Evolutionary conservation across 164 flowering plant genomes (phyloP).

Genomic region (Brasenia schreberi): DNA sequence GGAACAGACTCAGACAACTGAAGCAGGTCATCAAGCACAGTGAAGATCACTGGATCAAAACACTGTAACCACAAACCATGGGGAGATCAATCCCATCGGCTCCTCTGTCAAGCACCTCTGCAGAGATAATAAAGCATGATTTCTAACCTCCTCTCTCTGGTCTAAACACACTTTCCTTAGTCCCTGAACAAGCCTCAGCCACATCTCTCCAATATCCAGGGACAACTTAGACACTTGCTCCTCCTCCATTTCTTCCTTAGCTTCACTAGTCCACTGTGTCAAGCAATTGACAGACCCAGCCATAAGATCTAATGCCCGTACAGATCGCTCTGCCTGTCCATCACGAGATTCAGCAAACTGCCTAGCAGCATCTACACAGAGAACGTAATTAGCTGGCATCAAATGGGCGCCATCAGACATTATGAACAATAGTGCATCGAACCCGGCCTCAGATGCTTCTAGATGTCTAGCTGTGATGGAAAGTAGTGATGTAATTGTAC

Average conservation of each 20-base stretch:
- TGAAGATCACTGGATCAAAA: slow-evolving; percentile 24
- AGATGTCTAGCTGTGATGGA: slow-evolving; percentile 34
- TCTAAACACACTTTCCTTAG: slow-evolving; percentile 26
- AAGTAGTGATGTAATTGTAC: slow-evolving; percentile 23
- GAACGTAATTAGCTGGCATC: slow-evolving; percentile 18
- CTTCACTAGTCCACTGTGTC: slow-evolving; percentile 16
- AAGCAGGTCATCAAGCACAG: slow-evolving; percentile 28
- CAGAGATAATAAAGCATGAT: slow-evolving; percentile 18
- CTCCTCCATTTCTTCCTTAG: slow-evolving; percentile 21
- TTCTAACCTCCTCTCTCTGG: slow-evolving; percentile 30
- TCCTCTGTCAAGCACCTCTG: slow-evolving; percentile 26
- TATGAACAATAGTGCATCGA: slow-evolving; percentile 23
- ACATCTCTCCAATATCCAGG: slow-evolving; percentile 28
- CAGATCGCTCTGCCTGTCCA: slow-evolving; percentile 20
- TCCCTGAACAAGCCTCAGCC: slow-evolving; percentile 26
- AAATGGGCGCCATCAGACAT: slow-evolving; percentile 31
- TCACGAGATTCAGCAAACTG: slow-evolving; percentile 35
- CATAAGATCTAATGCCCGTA: slow-evolving; percentile 30
- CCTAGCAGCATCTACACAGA: slow-evolving; percentile 25
- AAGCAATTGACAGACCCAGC: slow-evolving; percentile 21
- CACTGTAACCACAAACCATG: slow-evolving; percentile 36
- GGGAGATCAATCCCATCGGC: too few relatives aligned
- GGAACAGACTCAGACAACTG: not conserved
- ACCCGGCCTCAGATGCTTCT: slow-evolving; percentile 34
- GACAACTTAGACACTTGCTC: too few relatives aligned